phyloP scores from a whole-genome alignment of 2,329 filamentous ascomycete species.

The Diplodia scrobiculata region DNA sequence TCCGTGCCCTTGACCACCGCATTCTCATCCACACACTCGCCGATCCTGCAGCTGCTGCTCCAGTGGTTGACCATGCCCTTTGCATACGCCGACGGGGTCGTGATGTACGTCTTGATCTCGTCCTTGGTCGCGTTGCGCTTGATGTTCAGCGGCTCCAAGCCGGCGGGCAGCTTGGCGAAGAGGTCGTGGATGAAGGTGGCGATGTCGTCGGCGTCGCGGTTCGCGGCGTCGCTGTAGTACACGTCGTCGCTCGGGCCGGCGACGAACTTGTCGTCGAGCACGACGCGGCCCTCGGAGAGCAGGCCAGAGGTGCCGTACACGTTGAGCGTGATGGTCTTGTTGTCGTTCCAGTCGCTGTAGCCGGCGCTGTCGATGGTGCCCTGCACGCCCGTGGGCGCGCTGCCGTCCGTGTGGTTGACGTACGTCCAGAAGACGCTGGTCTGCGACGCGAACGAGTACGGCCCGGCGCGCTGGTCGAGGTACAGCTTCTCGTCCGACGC shows the following conservation, averaged over 20 bases:
- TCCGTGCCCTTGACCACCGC: conserved; percentile 53
- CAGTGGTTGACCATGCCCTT: conserved; percentile 57
- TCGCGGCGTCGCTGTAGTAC: conserved; percentile 48
- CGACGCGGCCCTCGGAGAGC: conserved; percentile 52
- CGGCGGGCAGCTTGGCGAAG: conserved; percentile 51
- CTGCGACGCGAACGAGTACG: conserved; percentile 57
- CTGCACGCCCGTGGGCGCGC: conserved; percentile 52
- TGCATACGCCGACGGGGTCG: conserved; percentile 52
- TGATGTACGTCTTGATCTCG: conserved; percentile 56
- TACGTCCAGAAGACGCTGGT: conserved; percentile 58
- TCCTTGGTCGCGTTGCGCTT: conserved; percentile 50
- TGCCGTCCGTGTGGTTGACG: conserved; percentile 43
- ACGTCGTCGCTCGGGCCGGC: conserved; percentile 46
- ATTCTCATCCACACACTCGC: conserved; percentile 53
- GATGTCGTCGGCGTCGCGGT: conserved; percentile 54
- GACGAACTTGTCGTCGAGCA: conserved; percentile 50
- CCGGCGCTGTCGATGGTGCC: conserved; percentile 58
- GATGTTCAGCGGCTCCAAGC: conserved; percentile 55
- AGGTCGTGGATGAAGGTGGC: conserved; percentile 56
- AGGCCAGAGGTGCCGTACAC: conserved; percentile 61
- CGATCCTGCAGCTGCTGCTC: conserved; percentile 57
- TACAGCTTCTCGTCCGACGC: conserved; percentile 52
- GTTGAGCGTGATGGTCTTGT: conserved; percentile 58
- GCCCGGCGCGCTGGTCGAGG: conserved; percentile 53
- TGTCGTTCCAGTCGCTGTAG: conserved; percentile 44